Evolutionary conservation across 1,139 yeast species (phyloP).

Genomic region (Kodamaea suecica): DNA sequence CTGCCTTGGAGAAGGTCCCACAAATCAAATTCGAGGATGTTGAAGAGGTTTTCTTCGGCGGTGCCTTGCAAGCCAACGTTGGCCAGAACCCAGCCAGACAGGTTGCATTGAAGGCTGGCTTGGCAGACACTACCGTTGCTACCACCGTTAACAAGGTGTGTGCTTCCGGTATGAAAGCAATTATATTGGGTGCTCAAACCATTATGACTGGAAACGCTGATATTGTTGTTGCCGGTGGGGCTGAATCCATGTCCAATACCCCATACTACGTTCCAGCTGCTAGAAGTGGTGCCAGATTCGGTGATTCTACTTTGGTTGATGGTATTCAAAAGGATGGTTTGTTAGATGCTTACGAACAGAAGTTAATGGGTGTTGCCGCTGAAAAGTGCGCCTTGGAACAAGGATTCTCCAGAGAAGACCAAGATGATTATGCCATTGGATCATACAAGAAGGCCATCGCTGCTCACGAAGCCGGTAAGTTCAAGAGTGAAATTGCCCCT

Average conservation of each 20-base stretch:
- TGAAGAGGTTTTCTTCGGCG: slow-evolving; percentile 91
- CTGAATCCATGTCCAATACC: slow-evolving; percentile 94
- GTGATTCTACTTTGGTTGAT: slow-evolving; percentile 74
- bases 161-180: slow-evolving; percentile 93
- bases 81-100: slow-evolving; percentile 99
- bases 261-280: slow-evolving; percentile 90
- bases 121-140: slow-evolving; percentile 73
- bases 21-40: slow-evolving; percentile 72
- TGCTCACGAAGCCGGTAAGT: slow-evolving; percentile 80
- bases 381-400: slow-evolving; percentile 89
- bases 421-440: slow-evolving; percentile 65
- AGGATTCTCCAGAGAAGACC: slow-evolving; percentile 61
- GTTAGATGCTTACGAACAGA: slow-evolving; percentile 80
- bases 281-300: slow-evolving; percentile 86
- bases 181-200: slow-evolving; percentile 86
- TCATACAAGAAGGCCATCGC: slow-evolving; percentile 76
- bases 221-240: slow-evolving; percentile 94
- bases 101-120: slow-evolving; percentile 88
- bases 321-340: slow-evolving; percentile 91
- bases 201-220: slow-evolving; percentile 88
- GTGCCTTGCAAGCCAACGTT: slow-evolving; percentile 86
- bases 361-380: slow-evolving; percentile 94
- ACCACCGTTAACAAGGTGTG: slow-evolving; percentile 95
- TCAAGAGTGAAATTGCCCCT: slow-evolving; percentile 76
- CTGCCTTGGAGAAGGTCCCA: slow-evolving; percentile 82